Percentiles rank a stretch among this genome's conserved stretches.
phyloP scores from a whole-genome alignment of 306 rosid species.

The Cicer pinnatifidum region DNA sequence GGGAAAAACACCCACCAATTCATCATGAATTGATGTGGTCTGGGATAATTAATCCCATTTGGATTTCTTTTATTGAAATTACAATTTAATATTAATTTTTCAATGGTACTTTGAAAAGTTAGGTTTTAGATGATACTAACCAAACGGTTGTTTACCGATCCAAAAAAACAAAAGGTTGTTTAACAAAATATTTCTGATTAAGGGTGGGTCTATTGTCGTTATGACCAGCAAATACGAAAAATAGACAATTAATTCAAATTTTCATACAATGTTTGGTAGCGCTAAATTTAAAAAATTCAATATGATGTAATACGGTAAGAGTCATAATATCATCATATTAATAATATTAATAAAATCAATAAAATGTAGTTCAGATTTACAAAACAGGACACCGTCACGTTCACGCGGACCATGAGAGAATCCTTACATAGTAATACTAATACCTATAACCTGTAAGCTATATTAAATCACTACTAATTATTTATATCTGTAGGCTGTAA shows the following conservation, averaged over 20 bases:
- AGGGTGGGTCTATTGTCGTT: neutral
- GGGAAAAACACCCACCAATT: too few relatives aligned
- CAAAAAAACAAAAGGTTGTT: neutral
- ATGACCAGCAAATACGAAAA: neutral
- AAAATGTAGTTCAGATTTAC: slow-evolving; percentile 44
- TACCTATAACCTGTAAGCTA: slow-evolving; percentile 42
- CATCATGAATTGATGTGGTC: too few relatives aligned
- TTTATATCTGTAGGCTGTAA: slow-evolving; percentile 32
- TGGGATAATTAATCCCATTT: too few relatives aligned
- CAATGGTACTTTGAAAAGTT: too few relatives aligned
- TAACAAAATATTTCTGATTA: neutral
- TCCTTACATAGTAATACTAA: slow-evolving; percentile 19
- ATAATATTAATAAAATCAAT: slow-evolving; percentile 1
- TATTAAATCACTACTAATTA: slow-evolving; percentile 45
- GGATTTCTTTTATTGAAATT: too few relatives aligned
- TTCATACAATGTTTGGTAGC: neutral
- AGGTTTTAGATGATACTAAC: too few relatives aligned
- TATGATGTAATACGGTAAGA: neutral
- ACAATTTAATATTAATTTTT: too few relatives aligned
- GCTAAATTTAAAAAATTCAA: neutral
- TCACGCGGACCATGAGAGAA: slow-evolving; percentile 25
- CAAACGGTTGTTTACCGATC: too few relatives aligned
- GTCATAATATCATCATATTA: neutral
- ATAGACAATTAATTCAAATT: neutral
- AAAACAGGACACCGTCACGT: slow-evolving; percentile 46